phyloP scores from a whole-genome alignment of 2,329 filamentous ascomycete species.

The Sarocladiaceae sp. region DNA sequence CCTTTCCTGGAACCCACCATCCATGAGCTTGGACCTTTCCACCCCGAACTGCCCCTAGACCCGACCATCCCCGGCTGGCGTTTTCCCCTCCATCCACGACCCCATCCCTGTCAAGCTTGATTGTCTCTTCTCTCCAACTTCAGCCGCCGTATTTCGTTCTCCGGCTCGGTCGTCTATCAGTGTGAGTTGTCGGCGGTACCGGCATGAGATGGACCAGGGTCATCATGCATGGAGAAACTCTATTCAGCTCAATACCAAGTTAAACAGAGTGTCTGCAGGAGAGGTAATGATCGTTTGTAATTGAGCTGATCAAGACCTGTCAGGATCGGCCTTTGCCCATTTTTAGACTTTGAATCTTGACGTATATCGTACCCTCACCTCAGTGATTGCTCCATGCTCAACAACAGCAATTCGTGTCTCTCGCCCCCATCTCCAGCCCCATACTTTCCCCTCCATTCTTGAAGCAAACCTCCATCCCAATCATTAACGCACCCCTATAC shows the following conservation, averaged over 20 bases:
- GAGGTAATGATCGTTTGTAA: not conserved
- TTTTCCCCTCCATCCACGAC: no score
- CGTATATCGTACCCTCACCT: not conserved
- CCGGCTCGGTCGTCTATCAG: no score
- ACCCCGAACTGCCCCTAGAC: no score
- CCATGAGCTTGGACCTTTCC: no score
- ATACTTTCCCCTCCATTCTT: not conserved
- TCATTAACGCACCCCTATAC: no score
- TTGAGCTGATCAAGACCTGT: not conserved
- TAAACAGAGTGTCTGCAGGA: not conserved
- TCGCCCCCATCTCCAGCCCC: not conserved
- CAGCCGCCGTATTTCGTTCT: not conserved
- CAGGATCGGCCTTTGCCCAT: not conserved
- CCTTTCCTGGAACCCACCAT: no score
- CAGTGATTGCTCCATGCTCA: not conserved
- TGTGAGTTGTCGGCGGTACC: not conserved
- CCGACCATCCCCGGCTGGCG: no score
- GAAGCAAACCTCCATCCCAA: no score
- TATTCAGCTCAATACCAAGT: conserved; percentile 7
- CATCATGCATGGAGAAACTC: conserved; percentile 7
- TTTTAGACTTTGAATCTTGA: conserved; percentile 7
- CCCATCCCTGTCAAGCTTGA: no score
- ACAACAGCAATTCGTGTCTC: not conserved
- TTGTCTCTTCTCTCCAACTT: no score
- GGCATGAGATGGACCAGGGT: conserved; percentile 4